Base-by-base conservation (phyloP, 306 rosid species). In the Malus asiatica region DNA sequence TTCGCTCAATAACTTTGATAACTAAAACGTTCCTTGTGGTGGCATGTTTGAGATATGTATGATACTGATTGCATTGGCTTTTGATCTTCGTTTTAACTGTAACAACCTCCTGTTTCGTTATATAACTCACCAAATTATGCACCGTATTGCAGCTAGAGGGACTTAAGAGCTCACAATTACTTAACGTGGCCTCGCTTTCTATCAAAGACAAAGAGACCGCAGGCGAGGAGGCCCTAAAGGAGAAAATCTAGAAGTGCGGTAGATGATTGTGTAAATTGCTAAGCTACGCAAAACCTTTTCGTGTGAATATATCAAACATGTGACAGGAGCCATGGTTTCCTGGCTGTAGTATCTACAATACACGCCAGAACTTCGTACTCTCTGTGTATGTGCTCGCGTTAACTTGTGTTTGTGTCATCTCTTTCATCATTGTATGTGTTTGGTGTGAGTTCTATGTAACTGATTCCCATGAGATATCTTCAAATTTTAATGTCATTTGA, bases 121-220 rank as follows among this genome's bases (percentile, higher is more conserved):
- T 25, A 20, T 44, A n/a, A 15, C 66, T 46, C 35, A 15, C 44
- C 6, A 63, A 58, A 14, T 42, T 69, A 29, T 48, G 40, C 83
- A 25, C 57, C 73, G 68, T 71, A 23, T 73, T 82, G 72, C 90
- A 93, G 98, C 78, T 91, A 73, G 96, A 91, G 80, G 93, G 87
- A 79, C 77, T 87, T 70, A 89, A 86, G 84, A 79, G 65, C 69
- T 83, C 88, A 1, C 84, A 83, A 22, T 18, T 22, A 2, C 57
- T 5, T 16, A 72, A 82, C 55, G 66, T 61, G 64, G 80, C 85
- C 46, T 27, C 72, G 20, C 42, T 77, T 66, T 82, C 93, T 16
- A 79, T 84, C 11, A 88, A 88, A 84, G 97, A 91, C 10, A 88
- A 88, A 82, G 97, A 91, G 74, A 78, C 84, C 45, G 59, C 80